Percentiles rank a stretch among this genome's conserved stretches.
Evolutionary conservation across 345 rosid species (phyloP).

Genomic region (Adansonia digitata): DNA sequence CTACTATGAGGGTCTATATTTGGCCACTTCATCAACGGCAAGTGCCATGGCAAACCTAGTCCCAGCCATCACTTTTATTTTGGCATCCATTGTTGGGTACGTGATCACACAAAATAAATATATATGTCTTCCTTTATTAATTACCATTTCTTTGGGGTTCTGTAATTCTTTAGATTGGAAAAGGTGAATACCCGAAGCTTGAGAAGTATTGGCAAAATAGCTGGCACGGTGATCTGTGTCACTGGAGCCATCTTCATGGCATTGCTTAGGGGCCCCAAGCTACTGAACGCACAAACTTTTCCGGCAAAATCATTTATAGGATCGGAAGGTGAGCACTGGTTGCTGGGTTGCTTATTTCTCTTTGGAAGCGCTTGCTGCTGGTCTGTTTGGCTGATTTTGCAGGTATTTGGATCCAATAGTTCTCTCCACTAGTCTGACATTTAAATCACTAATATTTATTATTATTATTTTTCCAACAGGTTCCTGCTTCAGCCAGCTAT

Average conservation of each 20-base stretch:
- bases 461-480: conserved; percentile 41
- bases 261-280: conserved; percentile 63
- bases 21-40: conserved; percentile 35
- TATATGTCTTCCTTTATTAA: not conserved
- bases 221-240: conserved; percentile 56
- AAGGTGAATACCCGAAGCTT: conserved; percentile 40
- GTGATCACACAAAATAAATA: not conserved
- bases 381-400: conserved; percentile 70
- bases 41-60: conserved; percentile 32
- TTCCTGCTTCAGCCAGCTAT: conserved; percentile 45
- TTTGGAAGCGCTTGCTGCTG: conserved; percentile 60
- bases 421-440: not conserved
- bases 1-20: conserved; percentile 35
- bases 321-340: conserved; percentile 34
- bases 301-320: conserved; percentile 21
- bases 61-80: conserved; percentile 38
- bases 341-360: conserved; percentile 56
- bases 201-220: conserved; percentile 58
- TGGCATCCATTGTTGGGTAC: conserved; percentile 34
- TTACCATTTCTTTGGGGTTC: not conserved
- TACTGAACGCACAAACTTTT: conserved; percentile 37
- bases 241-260: conserved; percentile 51
- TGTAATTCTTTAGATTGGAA: conserved; percentile 44
- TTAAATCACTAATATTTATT: not conserved
- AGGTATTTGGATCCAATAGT: conserved; percentile 33